These are phyloP conservation scores for Favolaschia claudopus DNA, from an alignment of 768 basidiomycete genomes.

Conservation along the genomic window DNA sequence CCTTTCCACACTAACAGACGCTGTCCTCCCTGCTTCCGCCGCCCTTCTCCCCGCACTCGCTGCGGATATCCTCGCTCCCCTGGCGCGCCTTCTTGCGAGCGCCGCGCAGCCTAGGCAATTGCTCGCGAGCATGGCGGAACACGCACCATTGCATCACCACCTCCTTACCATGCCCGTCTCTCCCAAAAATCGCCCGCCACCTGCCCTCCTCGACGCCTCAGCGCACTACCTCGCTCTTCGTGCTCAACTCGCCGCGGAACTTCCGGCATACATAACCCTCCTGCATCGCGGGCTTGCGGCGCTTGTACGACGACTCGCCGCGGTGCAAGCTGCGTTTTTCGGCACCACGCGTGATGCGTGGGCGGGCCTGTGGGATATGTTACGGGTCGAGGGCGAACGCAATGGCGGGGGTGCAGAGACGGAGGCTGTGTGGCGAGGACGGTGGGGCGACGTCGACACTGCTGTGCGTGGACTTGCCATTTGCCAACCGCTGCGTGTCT, in stretches of 20 bases:
- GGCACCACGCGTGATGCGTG: constrained; percentile 66
- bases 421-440: constrained; percentile 69
- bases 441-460: constrained; percentile 74
- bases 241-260: constrained; percentile 72
- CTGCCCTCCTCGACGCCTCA: constrained; percentile 74
- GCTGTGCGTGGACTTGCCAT: constrained; percentile 47
- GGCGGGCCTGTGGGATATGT: constrained; percentile 86
- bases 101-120: constrained; percentile 70
- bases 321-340: constrained; percentile 69
- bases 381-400: constrained; percentile 74
- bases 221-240: constrained; percentile 80
- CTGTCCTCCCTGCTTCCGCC: constrained; percentile 59
- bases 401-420: constrained; percentile 76
- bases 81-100: constrained; percentile 64
- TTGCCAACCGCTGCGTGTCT: constrained; percentile 31
- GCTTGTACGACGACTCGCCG: constrained; percentile 59
- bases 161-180: constrained; percentile 72
- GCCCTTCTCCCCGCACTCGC: constrained; percentile 37
- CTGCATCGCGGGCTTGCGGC: constrained; percentile 67
- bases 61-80: constrained; percentile 55
- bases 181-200: constrained; percentile 70
- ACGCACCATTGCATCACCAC: constrained; percentile 75
- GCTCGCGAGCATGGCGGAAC: constrained; percentile 73
- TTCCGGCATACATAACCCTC: constrained; percentile 67
- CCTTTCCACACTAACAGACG: constrained; percentile 59